These are phyloP conservation scores for Haberlea rhodopensis DNA, from an alignment of 257 asterid species.

Conservation along the genomic window DNA sequence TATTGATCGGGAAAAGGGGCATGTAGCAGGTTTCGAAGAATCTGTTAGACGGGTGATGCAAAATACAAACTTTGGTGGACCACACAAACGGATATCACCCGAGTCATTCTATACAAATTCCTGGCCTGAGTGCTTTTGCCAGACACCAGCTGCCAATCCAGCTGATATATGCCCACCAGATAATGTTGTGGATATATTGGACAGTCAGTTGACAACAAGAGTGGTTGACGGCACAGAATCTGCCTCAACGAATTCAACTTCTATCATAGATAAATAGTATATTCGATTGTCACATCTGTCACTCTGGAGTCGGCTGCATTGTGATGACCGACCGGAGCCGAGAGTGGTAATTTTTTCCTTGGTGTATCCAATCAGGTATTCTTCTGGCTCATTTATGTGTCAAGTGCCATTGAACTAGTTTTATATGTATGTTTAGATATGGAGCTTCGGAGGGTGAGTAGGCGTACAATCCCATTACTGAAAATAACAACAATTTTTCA, in stretches of 20 bases:
- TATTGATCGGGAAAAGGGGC: constrained; percentile 72
- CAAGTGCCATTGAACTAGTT: not conserved
- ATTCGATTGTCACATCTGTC: not conserved
- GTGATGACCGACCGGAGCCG: constrained; percentile 13
- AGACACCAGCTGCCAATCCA: constrained; percentile 53
- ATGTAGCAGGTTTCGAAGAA: constrained; percentile 61
- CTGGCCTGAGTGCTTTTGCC: constrained; percentile 99
- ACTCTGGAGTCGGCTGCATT: constrained; percentile 21
- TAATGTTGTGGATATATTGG: constrained; percentile 46
- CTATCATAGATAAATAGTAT: constrained; percentile 35
- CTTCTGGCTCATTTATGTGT: not conserved
- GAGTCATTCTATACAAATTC: constrained; percentile 91
- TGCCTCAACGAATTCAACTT: constrained; percentile 37
- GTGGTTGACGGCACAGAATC: constrained; percentile 33
- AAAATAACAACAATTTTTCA: not conserved
- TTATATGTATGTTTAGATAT: not conserved
- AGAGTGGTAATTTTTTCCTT: constrained; percentile 3
- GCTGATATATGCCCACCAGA: constrained; percentile 74
- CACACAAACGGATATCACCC: constrained; percentile 76
- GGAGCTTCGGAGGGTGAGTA: not conserved
- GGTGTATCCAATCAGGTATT: constrained; percentile 30
- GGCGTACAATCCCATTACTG: not conserved
- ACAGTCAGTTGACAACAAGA: constrained; percentile 40
- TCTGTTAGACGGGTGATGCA: constrained; percentile 71
- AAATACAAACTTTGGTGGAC: constrained; percentile 83